phyloP scores from a whole-genome alignment of 2,329 filamentous ascomycete species.

The Ilyonectria robusta region DNA sequence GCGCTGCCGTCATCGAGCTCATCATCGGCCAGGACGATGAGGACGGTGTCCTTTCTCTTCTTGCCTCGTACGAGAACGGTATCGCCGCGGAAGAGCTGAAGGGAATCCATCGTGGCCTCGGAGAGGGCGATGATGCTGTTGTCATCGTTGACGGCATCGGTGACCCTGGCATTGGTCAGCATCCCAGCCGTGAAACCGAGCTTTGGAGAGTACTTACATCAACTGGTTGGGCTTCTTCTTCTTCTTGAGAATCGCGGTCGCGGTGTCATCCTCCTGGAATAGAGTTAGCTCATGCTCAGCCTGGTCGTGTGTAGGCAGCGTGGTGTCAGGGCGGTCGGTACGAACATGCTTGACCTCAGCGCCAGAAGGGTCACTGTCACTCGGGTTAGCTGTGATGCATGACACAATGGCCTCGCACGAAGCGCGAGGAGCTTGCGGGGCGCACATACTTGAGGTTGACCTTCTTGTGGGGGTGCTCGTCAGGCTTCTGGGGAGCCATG shows the following conservation, averaged over 20 bases:
- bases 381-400: constrained; percentile 54
- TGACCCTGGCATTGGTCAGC: constrained; percentile 76
- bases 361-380: constrained; percentile 85
- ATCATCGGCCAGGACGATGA: constrained; percentile 97
- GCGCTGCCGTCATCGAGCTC: constrained; percentile 97
- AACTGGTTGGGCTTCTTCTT: constrained; percentile 99
- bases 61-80: constrained; percentile 99
- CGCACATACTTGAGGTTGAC: constrained; percentile 81
- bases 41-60: constrained; percentile 98
- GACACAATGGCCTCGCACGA: background rate
- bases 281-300: constrained; percentile 52
- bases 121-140: constrained; percentile 99
- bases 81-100: constrained; percentile 98
- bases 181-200: constrained; percentile 13
- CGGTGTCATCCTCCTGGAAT: constrained; percentile 84
- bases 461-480: constrained; percentile 77
- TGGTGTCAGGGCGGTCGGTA: constrained; percentile 42
- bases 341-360: constrained; percentile 87
- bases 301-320: constrained; percentile 28
- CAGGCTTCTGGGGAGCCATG: constrained; percentile 77
- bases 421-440: background rate
- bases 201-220: constrained; percentile 75
- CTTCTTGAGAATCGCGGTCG: constrained; percentile 98
- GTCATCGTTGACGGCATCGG: constrained; percentile 98
- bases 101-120: constrained; percentile 98